Base-by-base conservation (phyloP, 345 rosid genomes). In the Eucalyptus curtisii region DNA sequence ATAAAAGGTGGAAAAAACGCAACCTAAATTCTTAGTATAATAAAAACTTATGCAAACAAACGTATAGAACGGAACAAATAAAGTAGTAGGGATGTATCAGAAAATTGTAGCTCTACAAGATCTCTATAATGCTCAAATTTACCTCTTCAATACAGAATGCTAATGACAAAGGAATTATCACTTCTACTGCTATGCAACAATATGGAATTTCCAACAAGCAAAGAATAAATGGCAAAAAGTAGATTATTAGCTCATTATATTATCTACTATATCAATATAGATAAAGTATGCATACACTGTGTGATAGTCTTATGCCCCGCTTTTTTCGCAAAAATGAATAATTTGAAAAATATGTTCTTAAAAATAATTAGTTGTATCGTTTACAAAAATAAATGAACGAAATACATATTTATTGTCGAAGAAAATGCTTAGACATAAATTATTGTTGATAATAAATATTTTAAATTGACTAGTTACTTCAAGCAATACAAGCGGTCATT, bases 401-500 rank as follows among this genome's bases (percentile, higher is more conserved):
- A 71, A 33, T 3, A 5, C 22, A 37, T 2, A 19, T 37, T 71
- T 11, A 37, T 37, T 6, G 27, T 71, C 1, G 2, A 17, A 1
- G 25, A 19, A 71, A 71, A 17, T 71, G 3, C 1, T 71, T 71
- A 33, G 2, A 71, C 4, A 71, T 33, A 17, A 33, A 33, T 33
- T 17, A 19, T 33, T 0, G 7, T 71, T 2, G 25, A 17, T 33
- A 5, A 17, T 5, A 17, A 19, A 16, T 2, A 9, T 1, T 20
- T 52, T 16, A 17, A 7, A 15, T 68, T 68, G 7, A 17, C 5
- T 5, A 17, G 11, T 33, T 33, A 71, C 11, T 68, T 1, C 0
- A 7, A 14, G 16, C 0, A 1, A n/a, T 15, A 64, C 19, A 64
- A 64, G 0, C 5, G 1, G 6, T 37, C 13, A 10, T 37, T 37